Evolutionary conservation across 202 grass and related monocot species (phyloP).

Genomic region (Hordeum pubiflorum): DNA sequence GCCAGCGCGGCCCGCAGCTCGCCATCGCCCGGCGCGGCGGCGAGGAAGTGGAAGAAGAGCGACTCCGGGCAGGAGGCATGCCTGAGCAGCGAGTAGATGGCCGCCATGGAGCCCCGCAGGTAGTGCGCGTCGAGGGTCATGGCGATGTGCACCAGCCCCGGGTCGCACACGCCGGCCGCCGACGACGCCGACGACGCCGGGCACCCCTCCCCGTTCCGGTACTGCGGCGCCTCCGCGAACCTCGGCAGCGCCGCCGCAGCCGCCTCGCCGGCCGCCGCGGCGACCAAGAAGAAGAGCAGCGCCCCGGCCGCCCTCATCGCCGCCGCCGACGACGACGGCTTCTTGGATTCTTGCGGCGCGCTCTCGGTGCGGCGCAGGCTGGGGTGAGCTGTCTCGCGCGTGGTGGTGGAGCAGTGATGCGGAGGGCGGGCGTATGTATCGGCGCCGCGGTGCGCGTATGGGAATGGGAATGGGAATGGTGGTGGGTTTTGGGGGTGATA

Average conservation of each 20-base stretch:
- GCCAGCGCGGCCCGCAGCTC: conserved; percentile 36
- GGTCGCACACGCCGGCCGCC: conserved; percentile 36
- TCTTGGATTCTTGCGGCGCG: conserved; percentile 24
- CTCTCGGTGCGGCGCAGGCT: conserved; percentile 1
- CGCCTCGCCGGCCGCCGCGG: not conserved
- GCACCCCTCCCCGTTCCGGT: conserved; percentile 63
- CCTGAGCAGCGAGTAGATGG: conserved; percentile 72
- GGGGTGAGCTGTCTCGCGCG: conserved; percentile 19
- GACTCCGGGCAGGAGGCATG: conserved; percentile 83
- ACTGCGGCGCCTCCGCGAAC: conserved; percentile 79
- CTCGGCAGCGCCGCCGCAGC: conserved; percentile 11
- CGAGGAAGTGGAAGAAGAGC: conserved; percentile 76
- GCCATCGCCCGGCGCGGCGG: not conserved
- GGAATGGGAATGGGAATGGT: not conserved
- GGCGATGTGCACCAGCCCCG: conserved; percentile 58
- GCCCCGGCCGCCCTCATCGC: conserved; percentile 2
- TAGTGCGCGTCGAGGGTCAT: conserved; percentile 93
- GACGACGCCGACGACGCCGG: not conserved
- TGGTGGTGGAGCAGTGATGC: conserved; percentile 31
- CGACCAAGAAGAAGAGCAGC: conserved; percentile 8
- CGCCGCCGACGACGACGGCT: not conserved
- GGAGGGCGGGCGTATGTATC: conserved; percentile 7
- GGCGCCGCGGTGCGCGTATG: not conserved
- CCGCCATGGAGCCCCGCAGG: conserved; percentile 82
- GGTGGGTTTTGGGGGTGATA: not conserved